Conservation (phyloP, 129 eudicot genomes). For the Flaveria robusta region DNA sequence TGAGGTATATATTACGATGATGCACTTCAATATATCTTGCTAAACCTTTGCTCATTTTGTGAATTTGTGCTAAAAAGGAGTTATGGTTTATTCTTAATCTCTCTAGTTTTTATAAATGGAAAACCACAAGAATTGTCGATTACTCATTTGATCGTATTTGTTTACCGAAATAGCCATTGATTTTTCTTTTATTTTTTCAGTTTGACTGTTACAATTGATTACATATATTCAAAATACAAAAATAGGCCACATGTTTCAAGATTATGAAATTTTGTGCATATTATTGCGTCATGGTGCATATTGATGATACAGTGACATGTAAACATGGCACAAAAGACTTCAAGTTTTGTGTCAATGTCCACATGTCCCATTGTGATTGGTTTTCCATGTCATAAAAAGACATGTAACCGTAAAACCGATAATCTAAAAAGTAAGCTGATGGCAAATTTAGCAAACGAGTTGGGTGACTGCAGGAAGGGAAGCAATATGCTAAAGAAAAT, state of each 20-base stretch:
- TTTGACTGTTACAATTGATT: no score
- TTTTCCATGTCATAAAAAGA: neutral
- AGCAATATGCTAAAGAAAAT: constrained; percentile 51
- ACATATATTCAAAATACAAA: no score
- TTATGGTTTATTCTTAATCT: neutral
- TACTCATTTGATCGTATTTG: no score
- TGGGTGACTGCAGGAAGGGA: constrained; percentile 46
- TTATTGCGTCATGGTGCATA: neutral
- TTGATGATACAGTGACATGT: neutral
- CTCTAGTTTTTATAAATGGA: no score
- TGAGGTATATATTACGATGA: constrained; percentile 44
- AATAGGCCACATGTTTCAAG: neutral
- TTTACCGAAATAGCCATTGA: neutral
- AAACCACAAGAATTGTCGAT: no score
- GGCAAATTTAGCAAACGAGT: neutral
- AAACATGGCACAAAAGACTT: neutral
- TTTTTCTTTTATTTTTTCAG: no score
- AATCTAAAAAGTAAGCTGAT: neutral
- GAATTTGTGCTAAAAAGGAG: neutral
- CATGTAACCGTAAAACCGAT: neutral
- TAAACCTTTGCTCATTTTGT: neutral
- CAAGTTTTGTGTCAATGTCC: neutral
- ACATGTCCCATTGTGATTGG: neutral
- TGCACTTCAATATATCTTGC: neutral
- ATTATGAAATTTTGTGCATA: neutral